phyloP scores from a whole-genome alignment of 2,329 filamentous ascomycete genomes.

The Calonectria hawksworthii region DNA sequence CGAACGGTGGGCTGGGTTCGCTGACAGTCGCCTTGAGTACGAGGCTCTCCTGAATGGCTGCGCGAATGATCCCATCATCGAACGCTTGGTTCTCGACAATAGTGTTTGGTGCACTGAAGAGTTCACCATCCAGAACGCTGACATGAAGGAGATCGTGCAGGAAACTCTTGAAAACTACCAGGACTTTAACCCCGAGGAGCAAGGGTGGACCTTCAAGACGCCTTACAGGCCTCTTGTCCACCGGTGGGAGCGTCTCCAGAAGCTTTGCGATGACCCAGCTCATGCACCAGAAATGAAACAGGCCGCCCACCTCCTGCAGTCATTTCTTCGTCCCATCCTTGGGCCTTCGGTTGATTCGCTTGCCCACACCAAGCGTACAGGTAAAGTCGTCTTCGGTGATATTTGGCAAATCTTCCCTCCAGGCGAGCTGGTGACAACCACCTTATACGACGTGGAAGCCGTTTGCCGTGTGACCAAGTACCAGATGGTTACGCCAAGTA shows the following conservation, averaged over 20 bases:
- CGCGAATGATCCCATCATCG: constrained; percentile 18
- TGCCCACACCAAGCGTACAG: constrained; percentile 44
- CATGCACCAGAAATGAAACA: not conserved
- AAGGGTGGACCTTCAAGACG: constrained; percentile 26
- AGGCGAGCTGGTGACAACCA: constrained; percentile 47
- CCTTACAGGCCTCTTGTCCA: constrained; percentile 32
- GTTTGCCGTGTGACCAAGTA: constrained; percentile 52
- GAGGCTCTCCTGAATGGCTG: not conserved
- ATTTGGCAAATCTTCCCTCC: constrained; percentile 55
- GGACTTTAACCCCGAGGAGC: constrained; percentile 22
- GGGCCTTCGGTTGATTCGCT: constrained; percentile 43
- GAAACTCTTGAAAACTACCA: constrained; percentile 18
- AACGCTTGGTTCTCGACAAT: not conserved
- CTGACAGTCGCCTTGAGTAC: not conserved
- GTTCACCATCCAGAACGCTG: constrained; percentile 24
- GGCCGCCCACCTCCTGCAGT: constrained; percentile 35
- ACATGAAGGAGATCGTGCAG: constrained; percentile 16
- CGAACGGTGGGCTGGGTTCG: constrained; percentile 23
- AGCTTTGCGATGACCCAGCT: not conserved
- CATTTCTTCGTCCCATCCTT: constrained; percentile 50
- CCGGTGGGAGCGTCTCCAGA: constrained; percentile 17
- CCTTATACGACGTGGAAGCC: constrained; percentile 50
- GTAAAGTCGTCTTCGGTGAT: constrained; percentile 47
- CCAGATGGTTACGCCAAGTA: not conserved
- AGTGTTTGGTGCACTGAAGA: constrained; percentile 17